phyloP scores from a whole-genome alignment of 177 flowering plant species.

The Vitis hybrid region DNA sequence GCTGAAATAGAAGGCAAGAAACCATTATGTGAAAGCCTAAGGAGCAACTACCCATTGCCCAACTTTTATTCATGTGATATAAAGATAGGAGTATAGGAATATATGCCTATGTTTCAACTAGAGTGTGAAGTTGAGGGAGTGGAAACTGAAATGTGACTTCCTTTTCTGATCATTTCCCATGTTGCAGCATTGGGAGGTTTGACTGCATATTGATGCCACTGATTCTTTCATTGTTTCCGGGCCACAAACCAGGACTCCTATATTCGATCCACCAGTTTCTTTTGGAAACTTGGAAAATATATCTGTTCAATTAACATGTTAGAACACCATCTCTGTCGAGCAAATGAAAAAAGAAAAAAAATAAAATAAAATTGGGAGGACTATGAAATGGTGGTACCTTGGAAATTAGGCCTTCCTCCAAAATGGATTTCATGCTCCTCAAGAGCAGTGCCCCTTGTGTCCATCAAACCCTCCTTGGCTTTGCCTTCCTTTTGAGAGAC shows the following conservation, averaged over 20 bases:
- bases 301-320: slow-evolving; percentile 40
- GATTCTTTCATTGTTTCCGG: slow-evolving; percentile 75
- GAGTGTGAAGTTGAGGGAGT: slow-evolving; percentile 71
- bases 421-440: slow-evolving; percentile 67
- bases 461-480: slow-evolving; percentile 21
- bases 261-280: slow-evolving; percentile 39
- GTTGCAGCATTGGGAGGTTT: slow-evolving; percentile 21
- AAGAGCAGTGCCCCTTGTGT: slow-evolving; percentile 11
- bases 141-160: slow-evolving; percentile 54
- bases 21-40: too few relatives aligned
- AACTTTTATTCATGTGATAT: too few relatives aligned
- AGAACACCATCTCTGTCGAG: background rate
- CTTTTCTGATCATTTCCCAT: slow-evolving; percentile 20
- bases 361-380: background rate
- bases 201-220: slow-evolving; percentile 53
- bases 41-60: too few relatives aligned
- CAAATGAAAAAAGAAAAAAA: background rate
- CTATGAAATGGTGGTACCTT: slow-evolving; percentile 41
- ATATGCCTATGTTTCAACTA: slow-evolving; percentile 22
- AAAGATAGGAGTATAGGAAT: background rate
- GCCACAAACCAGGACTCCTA: slow-evolving; percentile 84
- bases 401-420: slow-evolving; percentile 69
- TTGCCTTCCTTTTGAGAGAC: slow-evolving; percentile 23
- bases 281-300: slow-evolving; percentile 37
- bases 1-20: too few relatives aligned